Evolutionary conservation across 768 basidiomycete species (phyloP), one percentile per base, ranked within the genome.

Genomic region (Hypholoma sublateritium): DNA sequence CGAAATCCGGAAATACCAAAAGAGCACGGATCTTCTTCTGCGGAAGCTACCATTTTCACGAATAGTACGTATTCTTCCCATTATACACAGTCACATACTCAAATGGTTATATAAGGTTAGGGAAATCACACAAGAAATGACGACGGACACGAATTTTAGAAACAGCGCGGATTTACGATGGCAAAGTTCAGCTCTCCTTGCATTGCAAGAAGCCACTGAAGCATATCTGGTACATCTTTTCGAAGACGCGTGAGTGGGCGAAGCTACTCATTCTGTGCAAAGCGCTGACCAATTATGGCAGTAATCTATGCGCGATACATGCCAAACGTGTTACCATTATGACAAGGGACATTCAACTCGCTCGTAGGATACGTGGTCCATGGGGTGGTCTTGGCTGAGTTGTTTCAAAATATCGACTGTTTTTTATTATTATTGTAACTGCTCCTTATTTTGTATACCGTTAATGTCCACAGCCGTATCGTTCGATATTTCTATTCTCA

Each of bases 251-350:
- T 98, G 72, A 77, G 95, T 91, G 32, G 46, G 17, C 28, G 3
- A n/a, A 5, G 11, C 25, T 5, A 24, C 22, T 17, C 16, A 41
- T 0, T 34, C 32, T 13, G 21, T 42, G 48, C 35, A 16, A 59
- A 57, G 34, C 56, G 7, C 5, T 53, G 37, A 64, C 43, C 43
- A 45, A 19, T 37, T 44, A 46, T 19, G n/a, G 45, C 13, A 97
- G 95, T 42, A 97, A 98, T 70, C 77, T 97, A 34, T 99, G 97
- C 67, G 95, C 96, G 5, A 91, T 99, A 62, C 96, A 98, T 67
- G 96, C 96, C 14, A 98, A 96, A 73, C 88, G 96, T 65, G 96
- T 98, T 4, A 99, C 96, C 5, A 88, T 98, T 64, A 98, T 98
- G 95, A 93, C 94, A 55, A 83, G 89, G 50, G 97, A 99, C 65